These are phyloP conservation scores for Saccharomyces paradoxus DNA, from an alignment of 805 yeast genomes.

Conservation along the genomic window DNA sequence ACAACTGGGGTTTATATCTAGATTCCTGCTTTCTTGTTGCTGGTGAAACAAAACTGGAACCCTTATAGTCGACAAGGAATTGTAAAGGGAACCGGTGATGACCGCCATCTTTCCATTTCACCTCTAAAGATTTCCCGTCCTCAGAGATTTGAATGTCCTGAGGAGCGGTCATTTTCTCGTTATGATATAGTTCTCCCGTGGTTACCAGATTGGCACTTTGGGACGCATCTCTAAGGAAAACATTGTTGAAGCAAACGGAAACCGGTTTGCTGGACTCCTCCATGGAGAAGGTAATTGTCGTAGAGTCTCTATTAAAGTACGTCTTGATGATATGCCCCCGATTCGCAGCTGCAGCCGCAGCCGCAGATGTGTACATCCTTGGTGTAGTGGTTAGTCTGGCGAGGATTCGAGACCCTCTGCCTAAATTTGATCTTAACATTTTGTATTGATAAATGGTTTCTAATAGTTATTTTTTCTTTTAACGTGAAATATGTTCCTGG, in stretches of 20 bases:
- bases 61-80: conserved; percentile 41
- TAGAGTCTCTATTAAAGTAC: conserved; percentile 16
- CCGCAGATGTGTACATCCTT: background rate
- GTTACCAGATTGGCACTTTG: conserved; percentile 55
- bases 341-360: background rate
- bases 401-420: background rate
- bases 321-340: background rate
- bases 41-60: conserved; percentile 27
- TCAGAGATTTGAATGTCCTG: conserved; percentile 28
- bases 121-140: conserved; percentile 30
- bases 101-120: conserved; percentile 45
- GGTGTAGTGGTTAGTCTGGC: background rate
- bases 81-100: conserved; percentile 35
- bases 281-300: conserved; percentile 17
- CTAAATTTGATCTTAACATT: background rate
- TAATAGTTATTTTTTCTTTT: background rate
- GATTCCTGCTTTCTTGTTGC: conserved; percentile 24
- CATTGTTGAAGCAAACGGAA: conserved; percentile 37
- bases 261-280: conserved; percentile 14
- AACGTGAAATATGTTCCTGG: background rate
- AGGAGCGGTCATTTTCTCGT: conserved; percentile 31
- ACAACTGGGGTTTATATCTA: conserved; percentile 31
- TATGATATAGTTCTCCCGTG: conserved; percentile 40
- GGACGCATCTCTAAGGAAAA: conserved; percentile 63
- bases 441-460: background rate